A percentile compares a stretch with the other conserved stretches of the same genome.
Conservation (phyloP, 2,329 filamentous ascomycete species). For the Hymenoscyphus salicellus region DNA sequence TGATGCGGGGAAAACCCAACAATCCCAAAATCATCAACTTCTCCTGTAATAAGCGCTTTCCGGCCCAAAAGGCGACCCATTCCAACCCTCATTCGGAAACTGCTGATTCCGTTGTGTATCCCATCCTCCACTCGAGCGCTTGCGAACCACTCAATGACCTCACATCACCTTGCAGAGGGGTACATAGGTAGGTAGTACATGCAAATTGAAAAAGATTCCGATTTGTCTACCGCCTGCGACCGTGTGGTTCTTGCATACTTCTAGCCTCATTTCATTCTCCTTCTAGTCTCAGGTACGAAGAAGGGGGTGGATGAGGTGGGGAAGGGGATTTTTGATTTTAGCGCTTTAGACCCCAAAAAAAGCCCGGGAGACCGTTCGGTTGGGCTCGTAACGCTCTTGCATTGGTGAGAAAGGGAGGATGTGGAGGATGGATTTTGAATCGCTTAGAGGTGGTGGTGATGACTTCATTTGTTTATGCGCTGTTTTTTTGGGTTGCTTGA, state of each 20-base stretch:
- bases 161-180: neutral
- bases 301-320: neutral
- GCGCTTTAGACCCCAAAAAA: constrained; percentile 1
- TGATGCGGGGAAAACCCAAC: neutral
- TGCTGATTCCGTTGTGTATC: neutral
- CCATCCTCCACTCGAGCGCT: neutral
- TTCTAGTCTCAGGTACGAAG: constrained; percentile 1
- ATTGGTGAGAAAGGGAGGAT: neutral
- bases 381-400: neutral
- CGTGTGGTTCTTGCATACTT: neutral
- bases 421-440: neutral
- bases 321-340: neutral
- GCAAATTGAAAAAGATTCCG: neutral
- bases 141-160: neutral
- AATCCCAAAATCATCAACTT: neutral
- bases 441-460: neutral
- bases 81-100: neutral
- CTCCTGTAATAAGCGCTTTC: neutral
- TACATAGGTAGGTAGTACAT: too few relatives aligned
- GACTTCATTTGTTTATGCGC: neutral
- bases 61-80: neutral
- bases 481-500: neutral
- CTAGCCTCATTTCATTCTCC: neutral
- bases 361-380: neutral
- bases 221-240: neutral